Percentiles rank a stretch among this genome's conserved stretches.
Conservation (phyloP, 371 early-diverging fungal species). For the Mortierella polycephala region DNA sequence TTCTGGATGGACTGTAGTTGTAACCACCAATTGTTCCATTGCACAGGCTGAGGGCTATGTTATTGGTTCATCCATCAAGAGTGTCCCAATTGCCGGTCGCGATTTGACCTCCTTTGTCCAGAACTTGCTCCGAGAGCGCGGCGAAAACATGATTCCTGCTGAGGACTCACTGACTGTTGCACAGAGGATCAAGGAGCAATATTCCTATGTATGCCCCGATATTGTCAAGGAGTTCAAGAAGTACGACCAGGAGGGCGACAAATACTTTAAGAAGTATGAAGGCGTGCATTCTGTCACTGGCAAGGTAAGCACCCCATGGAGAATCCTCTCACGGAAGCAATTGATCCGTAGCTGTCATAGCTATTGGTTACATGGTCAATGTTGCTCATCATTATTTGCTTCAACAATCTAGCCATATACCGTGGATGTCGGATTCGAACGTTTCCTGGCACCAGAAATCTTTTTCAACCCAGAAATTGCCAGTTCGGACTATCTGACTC, state of each 20-base stretch:
- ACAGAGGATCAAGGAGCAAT: slow-evolving; percentile 94
- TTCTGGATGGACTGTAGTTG: neutral
- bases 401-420: slow-evolving; percentile 71
- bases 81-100: slow-evolving; percentile 97
- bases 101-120: slow-evolving; percentile 98
- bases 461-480: slow-evolving; percentile 99
- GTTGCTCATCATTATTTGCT: too few species aligned
- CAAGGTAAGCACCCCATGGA: slow-evolving; percentile 63
- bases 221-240: slow-evolving; percentile 96
- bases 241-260: slow-evolving; percentile 89
- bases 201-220: slow-evolving; percentile 96
- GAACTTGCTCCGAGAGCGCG: slow-evolving; percentile 94
- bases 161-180: slow-evolving; percentile 96
- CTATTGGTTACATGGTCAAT: neutral
- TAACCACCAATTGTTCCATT: neutral
- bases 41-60: slow-evolving; percentile 98
- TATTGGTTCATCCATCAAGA: slow-evolving; percentile 96
- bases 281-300: slow-evolving; percentile 88
- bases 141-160: slow-evolving; percentile 93
- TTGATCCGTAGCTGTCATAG: neutral
- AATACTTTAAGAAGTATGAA: slow-evolving; percentile 88
- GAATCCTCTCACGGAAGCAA: neutral
- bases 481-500: slow-evolving; percentile 95
- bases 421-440: slow-evolving; percentile 97
- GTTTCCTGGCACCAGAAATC: slow-evolving; percentile 98